A percentile compares a stretch with the other conserved stretches of the same genome.
phyloP scores from a whole-genome alignment of 257 asterid species.

The Nemophila menziesii region DNA sequence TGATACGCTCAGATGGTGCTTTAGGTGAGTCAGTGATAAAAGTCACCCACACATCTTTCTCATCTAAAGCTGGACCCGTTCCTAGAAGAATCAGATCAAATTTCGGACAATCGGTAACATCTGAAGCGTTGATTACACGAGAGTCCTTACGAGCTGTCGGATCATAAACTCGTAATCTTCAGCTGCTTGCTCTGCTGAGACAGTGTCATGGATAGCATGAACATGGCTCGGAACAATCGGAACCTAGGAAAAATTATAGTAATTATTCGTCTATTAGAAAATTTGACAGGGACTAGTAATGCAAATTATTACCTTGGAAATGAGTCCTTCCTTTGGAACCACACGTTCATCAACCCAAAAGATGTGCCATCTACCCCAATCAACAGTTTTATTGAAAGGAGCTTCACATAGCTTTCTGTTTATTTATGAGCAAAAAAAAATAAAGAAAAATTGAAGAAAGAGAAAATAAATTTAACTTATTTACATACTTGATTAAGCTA shows the following conservation, averaged over 20 bases:
- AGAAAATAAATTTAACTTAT: conserved; percentile 6
- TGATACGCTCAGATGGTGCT: conserved; percentile 59
- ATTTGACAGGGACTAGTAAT: no score
- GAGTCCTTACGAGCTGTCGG: conserved; percentile 74
- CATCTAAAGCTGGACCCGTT: conserved; percentile 38
- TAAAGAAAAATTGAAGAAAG: neutral
- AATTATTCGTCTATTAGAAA: no score
- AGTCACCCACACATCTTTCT: conserved; percentile 52
- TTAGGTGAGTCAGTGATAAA: conserved; percentile 52
- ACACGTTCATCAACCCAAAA: conserved; percentile 94
- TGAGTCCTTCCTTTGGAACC: conserved; percentile 62
- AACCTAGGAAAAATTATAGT: conserved; percentile 58
- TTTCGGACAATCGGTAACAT: conserved; percentile 44
- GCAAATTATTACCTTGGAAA: conserved; percentile 96
- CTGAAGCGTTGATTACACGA: conserved; percentile 48
- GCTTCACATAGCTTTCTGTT: conserved; percentile 84
- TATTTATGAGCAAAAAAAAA: neutral
- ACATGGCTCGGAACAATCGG: conserved; percentile 71
- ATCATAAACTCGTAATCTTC: conserved; percentile 73
- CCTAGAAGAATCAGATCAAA: conserved; percentile 57
- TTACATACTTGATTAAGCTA: conserved; percentile 52
- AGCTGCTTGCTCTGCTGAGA: conserved; percentile 78
- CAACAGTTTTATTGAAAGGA: conserved; percentile 87
- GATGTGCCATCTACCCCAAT: conserved; percentile 86
- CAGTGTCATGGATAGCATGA: conserved; percentile 66